Base-by-base conservation (phyloP, 176 grass and related monocot species). In the Rhynchospora tenuis region DNA sequence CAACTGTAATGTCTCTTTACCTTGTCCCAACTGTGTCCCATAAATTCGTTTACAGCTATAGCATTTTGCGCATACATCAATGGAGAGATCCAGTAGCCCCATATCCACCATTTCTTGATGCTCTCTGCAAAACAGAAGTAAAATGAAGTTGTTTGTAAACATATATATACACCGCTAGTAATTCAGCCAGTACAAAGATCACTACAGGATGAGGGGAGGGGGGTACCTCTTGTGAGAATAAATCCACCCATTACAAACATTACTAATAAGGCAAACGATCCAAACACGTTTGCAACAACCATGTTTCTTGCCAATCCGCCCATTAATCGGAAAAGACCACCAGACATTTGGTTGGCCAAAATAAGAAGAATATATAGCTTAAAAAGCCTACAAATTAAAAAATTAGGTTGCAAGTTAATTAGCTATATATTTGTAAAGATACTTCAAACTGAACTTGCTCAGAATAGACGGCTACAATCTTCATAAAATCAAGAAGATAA, bases 41-140 rank as follows among this genome's bases (percentile, higher is more conserved):
- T 22, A 59, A 94, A 88, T 47, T 98, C 95, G 52, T 98, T 98
- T 7, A 88, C 85, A 64, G 95, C 82, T 23, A 98, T 84, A 44
- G 87, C 89, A 84, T 95, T 98, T 85, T 98, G 95, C 5, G 87
- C 78, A 8, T 95, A 98, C 90, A 86, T 95, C 59, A 98, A 20
- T 51, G 95, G 95, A 17, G 95, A 93, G 83, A 91, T 84, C 95
- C 95, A 98, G 84, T 95, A 98, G 10, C 91, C 96, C 96, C 96
- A 98, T 20, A 89, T 93, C 96, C 96, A 98, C 96, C 96, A 97
- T 89, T 93, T 95, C 83, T 93, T 95, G 48, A 98, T 84, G 43
- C 91, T 68, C 0, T 95, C 96, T 98, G 84, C 51, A 58, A 70
- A 77, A n/a, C n/a, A 77, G 19, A 84, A 45, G 68, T 22, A 62